These are phyloP conservation scores for Hypsizygus ulmarius DNA, from an alignment of 1,284 basidiomycete genomes.

Conservation along the genomic window DNA sequence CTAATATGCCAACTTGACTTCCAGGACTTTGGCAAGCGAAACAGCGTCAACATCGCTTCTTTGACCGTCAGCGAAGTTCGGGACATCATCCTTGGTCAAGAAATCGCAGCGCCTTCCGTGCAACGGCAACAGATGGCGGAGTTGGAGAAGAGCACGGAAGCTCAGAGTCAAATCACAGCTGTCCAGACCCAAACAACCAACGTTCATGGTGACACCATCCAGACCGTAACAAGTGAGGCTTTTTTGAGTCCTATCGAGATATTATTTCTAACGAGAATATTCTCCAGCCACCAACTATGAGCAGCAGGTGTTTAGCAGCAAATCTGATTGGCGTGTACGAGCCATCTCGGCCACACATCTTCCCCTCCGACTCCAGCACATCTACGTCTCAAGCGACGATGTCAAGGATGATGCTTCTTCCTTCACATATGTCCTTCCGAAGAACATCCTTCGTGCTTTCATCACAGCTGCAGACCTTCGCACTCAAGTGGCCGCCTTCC, in stretches of 20 bases:
- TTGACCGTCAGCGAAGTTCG: conserved; percentile 95
- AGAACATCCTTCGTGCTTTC: conserved; percentile 96
- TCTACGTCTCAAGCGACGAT: conserved; percentile 98
- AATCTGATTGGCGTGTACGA: conserved; percentile 98
- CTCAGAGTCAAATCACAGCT: conserved; percentile 93
- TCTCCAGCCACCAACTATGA: conserved; percentile 89
- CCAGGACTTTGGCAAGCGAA: conserved; percentile 97
- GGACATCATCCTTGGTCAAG: conserved; percentile 96
- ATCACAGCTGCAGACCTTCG: conserved; percentile 92
- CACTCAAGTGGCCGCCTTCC: conserved; percentile 92
- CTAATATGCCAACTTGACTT: conserved; percentile 10
- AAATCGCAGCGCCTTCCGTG: conserved; percentile 88
- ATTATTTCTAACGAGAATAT: conserved; percentile 14
- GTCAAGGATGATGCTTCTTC: conserved; percentile 96
- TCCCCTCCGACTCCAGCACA: conserved; percentile 93
- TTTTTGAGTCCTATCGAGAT: neutral
- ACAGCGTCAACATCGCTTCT: conserved; percentile 98
- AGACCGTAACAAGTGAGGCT: conserved; percentile 89
- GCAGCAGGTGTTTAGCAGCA: conserved; percentile 95
- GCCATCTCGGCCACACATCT: conserved; percentile 96
- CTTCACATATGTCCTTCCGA: conserved; percentile 94
- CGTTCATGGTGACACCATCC: conserved; percentile 95
- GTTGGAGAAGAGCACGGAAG: conserved; percentile 94
- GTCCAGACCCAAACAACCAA: conserved; percentile 98
- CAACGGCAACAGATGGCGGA: conserved; percentile 99